A percentile compares a stretch with the other conserved stretches of the same genome.
These are phyloP conservation scores for Polytrichum commune DNA, from an alignment of 225 moss, liverwort and hornwort species.

Conservation along the genomic window DNA sequence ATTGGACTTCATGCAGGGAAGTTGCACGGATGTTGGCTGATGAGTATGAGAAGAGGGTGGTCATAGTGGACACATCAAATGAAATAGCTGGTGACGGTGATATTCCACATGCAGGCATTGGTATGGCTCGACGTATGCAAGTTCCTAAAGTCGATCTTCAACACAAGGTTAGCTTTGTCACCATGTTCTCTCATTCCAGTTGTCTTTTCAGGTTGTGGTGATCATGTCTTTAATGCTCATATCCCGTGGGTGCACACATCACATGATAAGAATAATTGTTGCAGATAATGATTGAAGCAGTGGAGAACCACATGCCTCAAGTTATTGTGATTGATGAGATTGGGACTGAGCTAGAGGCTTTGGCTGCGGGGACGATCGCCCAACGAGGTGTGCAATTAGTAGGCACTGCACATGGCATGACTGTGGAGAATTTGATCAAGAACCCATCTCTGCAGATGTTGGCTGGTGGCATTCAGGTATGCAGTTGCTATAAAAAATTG, in stretches of 20 bases:
- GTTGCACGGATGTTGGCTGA: slow-evolving; percentile 93
- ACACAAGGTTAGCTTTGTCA: slow-evolving; percentile 55
- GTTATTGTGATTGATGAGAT: slow-evolving; percentile 96
- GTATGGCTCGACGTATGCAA: slow-evolving; percentile 95
- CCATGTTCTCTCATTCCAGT: no score
- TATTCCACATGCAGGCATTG: slow-evolving; percentile 86
- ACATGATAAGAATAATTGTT: background rate
- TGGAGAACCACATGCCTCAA: slow-evolving; percentile 99
- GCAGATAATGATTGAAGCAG: slow-evolving; percentile 97
- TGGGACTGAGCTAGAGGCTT: slow-evolving; percentile 90
- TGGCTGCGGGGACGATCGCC: slow-evolving; percentile 89
- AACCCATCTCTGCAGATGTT: slow-evolving; percentile 91
- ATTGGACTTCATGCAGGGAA: slow-evolving; percentile 44
- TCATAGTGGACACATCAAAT: slow-evolving; percentile 95
- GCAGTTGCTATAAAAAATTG: slow-evolving; percentile 5
- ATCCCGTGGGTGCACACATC: no score
- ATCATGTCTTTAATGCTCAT: no score
- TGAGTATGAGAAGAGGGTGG: slow-evolving; percentile 82
- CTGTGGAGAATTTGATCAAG: slow-evolving; percentile 92
- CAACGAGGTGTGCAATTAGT: slow-evolving; percentile 97
- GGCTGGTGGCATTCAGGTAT: slow-evolving; percentile 96
- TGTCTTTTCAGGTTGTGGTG: no score
- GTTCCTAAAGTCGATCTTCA: slow-evolving; percentile 87
- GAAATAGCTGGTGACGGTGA: slow-evolving; percentile 98
- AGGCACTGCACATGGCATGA: slow-evolving; percentile 96